phyloP scores from a whole-genome alignment of 768 basidiomycete genomes.

The Pleurotus sapidus region DNA sequence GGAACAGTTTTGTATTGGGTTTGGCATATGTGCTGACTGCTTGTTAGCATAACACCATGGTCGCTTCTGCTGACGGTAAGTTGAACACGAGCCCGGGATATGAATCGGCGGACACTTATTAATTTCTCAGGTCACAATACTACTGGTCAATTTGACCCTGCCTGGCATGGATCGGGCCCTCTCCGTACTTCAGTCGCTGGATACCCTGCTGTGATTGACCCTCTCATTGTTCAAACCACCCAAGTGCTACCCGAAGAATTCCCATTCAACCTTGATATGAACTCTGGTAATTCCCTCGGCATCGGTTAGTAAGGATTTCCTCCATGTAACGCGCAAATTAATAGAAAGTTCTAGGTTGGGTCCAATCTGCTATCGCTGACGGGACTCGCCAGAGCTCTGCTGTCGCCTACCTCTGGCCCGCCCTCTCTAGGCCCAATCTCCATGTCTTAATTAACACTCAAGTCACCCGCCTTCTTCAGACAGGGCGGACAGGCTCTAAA shows the following conservation, averaged over 20 bases:
- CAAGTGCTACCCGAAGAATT: slow-evolving; percentile 18
- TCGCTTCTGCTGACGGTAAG: neutral
- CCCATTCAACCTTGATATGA: slow-evolving; percentile 30
- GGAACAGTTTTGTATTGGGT: neutral
- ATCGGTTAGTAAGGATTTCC: slow-evolving; percentile 14
- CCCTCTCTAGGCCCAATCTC: slow-evolving; percentile 23
- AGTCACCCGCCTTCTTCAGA: slow-evolving; percentile 49
- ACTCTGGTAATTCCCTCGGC: slow-evolving; percentile 26
- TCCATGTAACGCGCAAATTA: too few species aligned
- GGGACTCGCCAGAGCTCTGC: slow-evolving; percentile 26
- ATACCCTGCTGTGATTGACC: slow-evolving; percentile 14
- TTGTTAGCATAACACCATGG: neutral
- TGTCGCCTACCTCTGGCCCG: slow-evolving; percentile 26
- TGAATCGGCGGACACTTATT: too few species aligned
- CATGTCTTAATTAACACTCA: slow-evolving; percentile 35
- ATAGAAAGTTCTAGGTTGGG: slow-evolving; percentile 17
- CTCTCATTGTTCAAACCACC: slow-evolving; percentile 20
- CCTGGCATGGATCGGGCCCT: slow-evolving; percentile 22
- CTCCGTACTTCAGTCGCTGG: slow-evolving; percentile 17
- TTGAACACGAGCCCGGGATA: neutral
- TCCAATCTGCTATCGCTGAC: slow-evolving; percentile 24
- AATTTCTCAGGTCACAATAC: slow-evolving; percentile 15
- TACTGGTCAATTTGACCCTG: slow-evolving; percentile 21
- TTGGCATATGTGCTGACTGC: neutral
- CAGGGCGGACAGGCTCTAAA: slow-evolving; percentile 18